Percentiles rank a stretch among this genome's conserved stretches.
These are phyloP conservation scores for Plicaturopsis crispa DNA, from an alignment of 768 basidiomycete genomes.

Conservation along the genomic window DNA sequence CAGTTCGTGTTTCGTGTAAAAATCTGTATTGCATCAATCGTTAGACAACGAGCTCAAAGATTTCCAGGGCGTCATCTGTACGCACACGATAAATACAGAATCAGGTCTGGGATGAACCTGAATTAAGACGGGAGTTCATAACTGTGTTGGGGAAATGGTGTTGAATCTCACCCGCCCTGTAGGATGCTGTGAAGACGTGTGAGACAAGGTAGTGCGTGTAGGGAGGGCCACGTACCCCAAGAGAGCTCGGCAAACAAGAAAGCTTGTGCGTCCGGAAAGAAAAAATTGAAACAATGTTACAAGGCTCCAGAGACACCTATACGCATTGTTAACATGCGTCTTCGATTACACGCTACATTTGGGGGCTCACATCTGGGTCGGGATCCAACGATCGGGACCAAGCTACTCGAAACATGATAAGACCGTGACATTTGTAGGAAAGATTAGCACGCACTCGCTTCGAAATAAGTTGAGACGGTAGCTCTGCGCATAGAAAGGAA, in stretches of 20 bases:
- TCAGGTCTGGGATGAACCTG: constrained; percentile 51
- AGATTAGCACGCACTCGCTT: constrained; percentile 35
- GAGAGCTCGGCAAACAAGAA: constrained; percentile 39
- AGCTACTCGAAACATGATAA: constrained; percentile 22
- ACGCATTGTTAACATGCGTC: neutral
- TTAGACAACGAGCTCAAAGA: constrained; percentile 3
- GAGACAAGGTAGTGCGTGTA: neutral
- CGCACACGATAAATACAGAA: constrained; percentile 55
- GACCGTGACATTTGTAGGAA: neutral
- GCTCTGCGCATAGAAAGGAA: constrained; percentile 44
- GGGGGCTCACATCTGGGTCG: constrained; percentile 53
- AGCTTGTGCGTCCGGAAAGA: constrained; percentile 42
- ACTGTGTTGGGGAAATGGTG: neutral
- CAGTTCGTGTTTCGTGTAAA: constrained; percentile 53
- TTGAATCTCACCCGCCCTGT: constrained; percentile 34
- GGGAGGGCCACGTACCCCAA: constrained; percentile 29
- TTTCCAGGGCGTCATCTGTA: neutral
- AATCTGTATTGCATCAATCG: constrained; percentile 27
- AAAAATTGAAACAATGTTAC: constrained; percentile 48
- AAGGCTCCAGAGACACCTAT: constrained; percentile 40
- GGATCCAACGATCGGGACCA: constrained; percentile 61
- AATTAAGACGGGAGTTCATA: neutral
- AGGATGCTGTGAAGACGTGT: constrained; percentile 20
- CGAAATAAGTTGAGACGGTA: constrained; percentile 57
- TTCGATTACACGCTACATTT: no score